phyloP scores from a whole-genome alignment of 768 basidiomycete species.

The Jaapia argillacea region DNA sequence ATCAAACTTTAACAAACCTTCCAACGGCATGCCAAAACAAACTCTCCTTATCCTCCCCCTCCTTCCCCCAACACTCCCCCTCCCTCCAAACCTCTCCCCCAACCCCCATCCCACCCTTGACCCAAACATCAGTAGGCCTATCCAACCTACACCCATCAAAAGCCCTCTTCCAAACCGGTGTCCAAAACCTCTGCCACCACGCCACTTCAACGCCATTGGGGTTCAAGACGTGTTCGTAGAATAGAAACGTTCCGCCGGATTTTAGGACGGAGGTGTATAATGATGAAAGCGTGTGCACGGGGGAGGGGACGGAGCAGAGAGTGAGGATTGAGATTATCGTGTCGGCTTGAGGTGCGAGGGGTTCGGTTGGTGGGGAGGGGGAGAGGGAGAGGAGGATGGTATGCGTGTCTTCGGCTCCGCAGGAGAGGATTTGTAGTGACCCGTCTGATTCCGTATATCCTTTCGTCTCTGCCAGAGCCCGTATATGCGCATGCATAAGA shows the following conservation, averaged over 20 bases:
- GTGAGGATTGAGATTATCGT: slow-evolving; percentile 59
- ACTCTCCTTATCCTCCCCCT: slow-evolving; percentile 43
- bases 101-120: slow-evolving; percentile 6
- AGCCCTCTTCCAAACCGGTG: slow-evolving; percentile 49
- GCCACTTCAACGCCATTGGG: slow-evolving; percentile 36
- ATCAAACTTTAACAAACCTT: slow-evolving; percentile 38
- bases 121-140: slow-evolving; percentile 30
- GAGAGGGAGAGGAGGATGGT: slow-evolving; percentile 33
- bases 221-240: slow-evolving; percentile 63
- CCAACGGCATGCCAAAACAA: slow-evolving; percentile 56
- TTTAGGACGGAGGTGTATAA: slow-evolving; percentile 45
- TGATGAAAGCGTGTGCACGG: slow-evolving; percentile 33
- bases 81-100: slow-evolving; percentile 45
- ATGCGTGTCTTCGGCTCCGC: slow-evolving; percentile 50
- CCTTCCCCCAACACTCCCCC: slow-evolving; percentile 33
- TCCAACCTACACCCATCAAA: slow-evolving; percentile 63
- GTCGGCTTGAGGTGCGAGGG: slow-evolving; percentile 36
- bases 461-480: slow-evolving; percentile 32
- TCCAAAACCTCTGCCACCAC: slow-evolving; percentile 70
- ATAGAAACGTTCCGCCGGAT: slow-evolving; percentile 54
- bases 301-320: slow-evolving; percentile 51
- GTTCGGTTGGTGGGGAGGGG: slow-evolving; percentile 7
- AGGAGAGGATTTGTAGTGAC: slow-evolving; percentile 46
- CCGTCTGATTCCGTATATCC: slow-evolving; percentile 47
- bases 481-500: slow-evolving; percentile 50